Conservation (phyloP, 306 rosid genomes). For the Prunus kanzakura region DNA sequence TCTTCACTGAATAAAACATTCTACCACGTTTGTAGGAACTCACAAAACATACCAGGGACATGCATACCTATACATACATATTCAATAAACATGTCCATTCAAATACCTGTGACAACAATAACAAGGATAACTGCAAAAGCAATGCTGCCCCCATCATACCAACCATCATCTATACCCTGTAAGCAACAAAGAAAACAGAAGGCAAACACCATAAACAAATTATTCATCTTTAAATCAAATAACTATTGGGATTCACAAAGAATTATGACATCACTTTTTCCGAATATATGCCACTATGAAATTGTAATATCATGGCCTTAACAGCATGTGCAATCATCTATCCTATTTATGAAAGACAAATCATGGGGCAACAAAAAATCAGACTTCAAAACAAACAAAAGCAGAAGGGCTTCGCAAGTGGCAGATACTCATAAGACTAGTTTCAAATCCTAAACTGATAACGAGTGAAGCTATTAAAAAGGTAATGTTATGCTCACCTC, state of each 20-base stretch:
- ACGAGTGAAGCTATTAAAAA: not conserved
- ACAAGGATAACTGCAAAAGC: conserved; percentile 97
- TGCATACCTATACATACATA: not conserved
- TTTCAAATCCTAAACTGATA: not conserved
- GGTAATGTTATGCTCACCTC: conserved; percentile 56
- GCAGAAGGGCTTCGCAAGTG: not conserved
- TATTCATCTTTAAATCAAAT: not conserved
- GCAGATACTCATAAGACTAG: not conserved
- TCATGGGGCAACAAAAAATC: not conserved
- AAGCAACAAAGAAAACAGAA: conserved; percentile 24
- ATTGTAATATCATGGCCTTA: not conserved
- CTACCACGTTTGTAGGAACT: not conserved
- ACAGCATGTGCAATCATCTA: not conserved
- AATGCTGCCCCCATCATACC: conserved; percentile 99
- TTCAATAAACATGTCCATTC: not conserved
- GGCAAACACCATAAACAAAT: conserved; percentile 11
- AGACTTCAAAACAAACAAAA: not conserved
- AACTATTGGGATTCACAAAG: not conserved
- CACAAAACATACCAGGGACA: not conserved
- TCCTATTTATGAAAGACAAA: not conserved
- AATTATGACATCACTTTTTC: not conserved
- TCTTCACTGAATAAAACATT: not conserved
- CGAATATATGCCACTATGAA: not conserved
- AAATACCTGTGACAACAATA: conserved; percentile 83
- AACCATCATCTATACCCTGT: conserved; percentile 93